Conservation (phyloP, 176 grass and related monocot species). For the Zizania latifolia region DNA sequence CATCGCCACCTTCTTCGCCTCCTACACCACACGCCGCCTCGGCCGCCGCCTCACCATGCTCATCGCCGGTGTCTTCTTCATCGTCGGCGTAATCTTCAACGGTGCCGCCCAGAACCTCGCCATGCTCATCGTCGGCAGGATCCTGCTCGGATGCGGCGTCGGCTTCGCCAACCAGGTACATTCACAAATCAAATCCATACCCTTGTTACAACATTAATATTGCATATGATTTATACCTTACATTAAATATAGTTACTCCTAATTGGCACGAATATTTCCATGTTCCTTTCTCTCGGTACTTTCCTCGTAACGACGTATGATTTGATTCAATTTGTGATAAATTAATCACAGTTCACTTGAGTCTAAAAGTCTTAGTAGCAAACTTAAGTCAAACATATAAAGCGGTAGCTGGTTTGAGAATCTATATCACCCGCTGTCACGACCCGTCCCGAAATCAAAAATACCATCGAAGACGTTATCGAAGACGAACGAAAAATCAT, state of each 20-base stretch:
- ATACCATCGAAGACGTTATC: too few species aligned
- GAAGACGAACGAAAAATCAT: too few species aligned
- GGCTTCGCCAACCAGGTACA: slow-evolving; percentile 93
- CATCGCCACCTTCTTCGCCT: slow-evolving; percentile 77
- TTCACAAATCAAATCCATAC: too few species aligned
- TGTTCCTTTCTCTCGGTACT: neutral
- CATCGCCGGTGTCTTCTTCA: slow-evolving; percentile 72
- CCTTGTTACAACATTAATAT: too few species aligned
- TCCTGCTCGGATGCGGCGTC: slow-evolving; percentile 81
- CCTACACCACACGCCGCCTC: slow-evolving; percentile 81
- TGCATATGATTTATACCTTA: too few species aligned
- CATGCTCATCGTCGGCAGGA: slow-evolving; percentile 83
- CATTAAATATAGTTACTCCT: neutral
- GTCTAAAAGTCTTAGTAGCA: slow-evolving; percentile 15
- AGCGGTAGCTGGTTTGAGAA: slow-evolving; percentile 6
- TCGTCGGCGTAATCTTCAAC: slow-evolving; percentile 75
- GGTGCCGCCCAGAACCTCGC: slow-evolving; percentile 62
- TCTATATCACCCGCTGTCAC: neutral
- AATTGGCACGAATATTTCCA: neutral
- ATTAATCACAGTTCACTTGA: neutral
- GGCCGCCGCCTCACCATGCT: slow-evolving; percentile 87
- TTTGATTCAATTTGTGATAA: neutral
- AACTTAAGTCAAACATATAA: slow-evolving; percentile 25
- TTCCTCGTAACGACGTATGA: neutral
- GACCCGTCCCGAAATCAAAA: too few species aligned